Conservation (phyloP, 441 rosid species). For the Mallotus japonicus region DNA sequence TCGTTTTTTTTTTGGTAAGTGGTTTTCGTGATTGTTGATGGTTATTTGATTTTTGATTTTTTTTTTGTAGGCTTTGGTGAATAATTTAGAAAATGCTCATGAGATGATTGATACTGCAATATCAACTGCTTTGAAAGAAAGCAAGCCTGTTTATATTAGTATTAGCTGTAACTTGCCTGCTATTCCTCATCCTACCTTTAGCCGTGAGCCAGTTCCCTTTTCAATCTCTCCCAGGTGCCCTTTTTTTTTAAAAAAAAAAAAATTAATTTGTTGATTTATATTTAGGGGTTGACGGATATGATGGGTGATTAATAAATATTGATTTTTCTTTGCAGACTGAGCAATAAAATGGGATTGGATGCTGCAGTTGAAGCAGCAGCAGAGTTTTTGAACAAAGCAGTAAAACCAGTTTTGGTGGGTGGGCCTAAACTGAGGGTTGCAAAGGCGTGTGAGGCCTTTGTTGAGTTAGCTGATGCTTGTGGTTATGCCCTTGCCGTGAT, state of each 20-base stretch:
- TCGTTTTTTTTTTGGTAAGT: no score
- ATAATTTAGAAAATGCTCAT: slow-evolving; percentile 78
- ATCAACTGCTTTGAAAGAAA: slow-evolving; percentile 72
- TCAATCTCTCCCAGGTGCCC: slow-evolving; percentile 47
- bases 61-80: slow-evolving; percentile 64
- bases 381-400: slow-evolving; percentile 78
- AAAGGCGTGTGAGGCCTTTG: slow-evolving; percentile 53
- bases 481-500: slow-evolving; percentile 71
- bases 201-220: slow-evolving; percentile 73
- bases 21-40: not conserved
- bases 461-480: slow-evolving; percentile 69
- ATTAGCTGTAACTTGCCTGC: slow-evolving; percentile 67
- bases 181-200: slow-evolving; percentile 72
- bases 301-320: not conserved
- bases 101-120: slow-evolving; percentile 80
- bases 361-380: slow-evolving; percentile 85
- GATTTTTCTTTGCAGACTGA: slow-evolving; percentile 37
- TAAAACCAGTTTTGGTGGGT: slow-evolving; percentile 78
- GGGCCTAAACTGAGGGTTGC: slow-evolving; percentile 84
- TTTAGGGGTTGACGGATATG: not conserved
- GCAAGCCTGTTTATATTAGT: slow-evolving; percentile 89
- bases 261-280: not conserved
- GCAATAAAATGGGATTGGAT: slow-evolving; percentile 60
- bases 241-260: not conserved
- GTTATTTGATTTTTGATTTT: slow-evolving; percentile 12